phyloP scores from a whole-genome alignment of 208 protist genomes.

The Histomonas meleagridis region DNA sequence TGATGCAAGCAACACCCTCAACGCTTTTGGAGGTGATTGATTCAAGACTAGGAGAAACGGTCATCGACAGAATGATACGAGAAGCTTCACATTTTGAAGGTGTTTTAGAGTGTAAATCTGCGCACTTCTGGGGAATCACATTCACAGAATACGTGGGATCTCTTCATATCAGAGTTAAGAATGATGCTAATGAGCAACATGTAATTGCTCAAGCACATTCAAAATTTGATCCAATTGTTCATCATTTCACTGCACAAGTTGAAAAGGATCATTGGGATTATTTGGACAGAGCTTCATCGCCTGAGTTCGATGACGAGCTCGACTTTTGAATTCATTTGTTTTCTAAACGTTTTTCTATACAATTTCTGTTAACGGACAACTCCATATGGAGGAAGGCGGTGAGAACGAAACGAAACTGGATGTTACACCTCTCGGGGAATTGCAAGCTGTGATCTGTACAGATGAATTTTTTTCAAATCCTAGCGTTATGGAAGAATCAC shows the following conservation, averaged over 20 bases:
- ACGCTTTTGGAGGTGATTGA: not conserved
- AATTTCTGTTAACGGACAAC: too few species aligned
- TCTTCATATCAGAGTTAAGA: conserved; percentile 5
- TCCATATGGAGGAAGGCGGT: too few species aligned
- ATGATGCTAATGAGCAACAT: conserved; percentile 32
- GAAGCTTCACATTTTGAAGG: conserved; percentile 34
- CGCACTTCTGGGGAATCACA: conserved; percentile 17
- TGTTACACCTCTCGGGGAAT: too few species aligned
- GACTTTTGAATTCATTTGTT: too few species aligned
- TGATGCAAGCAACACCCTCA: conserved; percentile 23
- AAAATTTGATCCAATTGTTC: conserved; percentile 15
- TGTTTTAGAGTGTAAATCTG: not conserved
- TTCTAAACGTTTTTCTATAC: too few species aligned
- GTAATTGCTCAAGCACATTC: conserved; percentile 22
- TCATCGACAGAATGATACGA: not conserved
- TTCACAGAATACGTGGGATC: conserved; percentile 32
- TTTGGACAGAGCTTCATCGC: too few species aligned
- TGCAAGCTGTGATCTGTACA: too few species aligned
- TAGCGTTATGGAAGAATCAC: not conserved
- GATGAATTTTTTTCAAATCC: too few species aligned
- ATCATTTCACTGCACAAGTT: not conserved
- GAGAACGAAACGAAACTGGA: too few species aligned
- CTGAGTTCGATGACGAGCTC: too few species aligned
- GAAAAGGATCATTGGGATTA: conserved; percentile 36
- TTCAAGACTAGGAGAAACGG: not conserved